phyloP scores from a whole-genome alignment of 192 early-diverging fungal species.

The Phycomyces blakesleeanus region DNA sequence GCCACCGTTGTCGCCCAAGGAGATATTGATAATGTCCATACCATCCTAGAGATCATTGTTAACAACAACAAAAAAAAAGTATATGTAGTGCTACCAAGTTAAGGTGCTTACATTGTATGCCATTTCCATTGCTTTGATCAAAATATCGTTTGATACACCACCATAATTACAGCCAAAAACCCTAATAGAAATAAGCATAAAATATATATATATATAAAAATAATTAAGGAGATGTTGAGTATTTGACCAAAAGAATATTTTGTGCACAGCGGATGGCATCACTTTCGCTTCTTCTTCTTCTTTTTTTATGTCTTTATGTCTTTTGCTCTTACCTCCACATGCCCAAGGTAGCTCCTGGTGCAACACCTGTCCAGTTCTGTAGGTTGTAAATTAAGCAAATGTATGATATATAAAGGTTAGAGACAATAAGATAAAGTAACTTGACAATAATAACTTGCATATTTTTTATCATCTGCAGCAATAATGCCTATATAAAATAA shows the following conservation, averaged over 20 bases:
- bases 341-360: constrained; percentile 65
- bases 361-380: constrained; percentile 54
- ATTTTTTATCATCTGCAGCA: constrained; percentile 31
- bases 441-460: constrained; percentile 14
- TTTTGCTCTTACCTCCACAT: constrained; percentile 58
- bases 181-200: not conserved
- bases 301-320: not conserved
- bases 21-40: constrained; percentile 83
- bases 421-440: not conserved
- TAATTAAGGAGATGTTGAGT: not conserved
- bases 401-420: constrained; percentile 7
- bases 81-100: too few species aligned
- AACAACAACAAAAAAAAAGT: too few species aligned
- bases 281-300: not conserved
- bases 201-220: not conserved
- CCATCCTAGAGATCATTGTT: constrained; percentile 20
- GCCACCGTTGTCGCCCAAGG: constrained; percentile 65
- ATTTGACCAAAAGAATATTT: not conserved
- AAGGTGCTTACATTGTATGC: constrained; percentile 54
- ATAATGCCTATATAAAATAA: constrained; percentile 41
- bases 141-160: constrained; percentile 62
- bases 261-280: not conserved
- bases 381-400: too few species aligned
- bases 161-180: constrained; percentile 72
- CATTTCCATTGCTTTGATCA: constrained; percentile 71